Conservation (phyloP, 1,284 basidiomycete genomes). For the Porogramme epimiltina region DNA sequence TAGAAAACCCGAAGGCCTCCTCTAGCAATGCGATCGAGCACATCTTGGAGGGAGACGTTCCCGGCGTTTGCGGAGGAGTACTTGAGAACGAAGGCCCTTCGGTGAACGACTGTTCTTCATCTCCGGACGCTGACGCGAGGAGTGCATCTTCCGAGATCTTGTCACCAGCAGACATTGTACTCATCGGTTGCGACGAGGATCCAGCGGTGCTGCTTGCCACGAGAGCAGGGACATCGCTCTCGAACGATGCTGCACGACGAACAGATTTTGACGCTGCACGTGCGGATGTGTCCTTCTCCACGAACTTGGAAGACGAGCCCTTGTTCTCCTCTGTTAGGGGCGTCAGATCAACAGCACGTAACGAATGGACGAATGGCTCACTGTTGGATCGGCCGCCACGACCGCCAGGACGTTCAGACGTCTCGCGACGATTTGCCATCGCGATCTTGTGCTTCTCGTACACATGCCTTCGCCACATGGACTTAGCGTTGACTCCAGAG, state of each 20-base stretch:
- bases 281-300: neutral
- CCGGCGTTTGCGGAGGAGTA: constrained; percentile 34
- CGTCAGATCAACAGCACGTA: neutral
- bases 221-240: constrained; percentile 6
- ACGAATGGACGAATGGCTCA: constrained; percentile 35
- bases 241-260: constrained; percentile 12
- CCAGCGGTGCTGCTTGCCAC: neutral
- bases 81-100: constrained; percentile 19
- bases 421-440: constrained; percentile 79
- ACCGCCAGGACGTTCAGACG: constrained; percentile 54
- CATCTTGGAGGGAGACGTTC: too few species aligned
- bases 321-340: constrained; percentile 30
- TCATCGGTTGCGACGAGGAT: neutral
- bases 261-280: constrained; percentile 4
- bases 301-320: constrained; percentile 1
- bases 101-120: constrained; percentile 11
- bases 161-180: constrained; percentile 1
- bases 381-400: constrained; percentile 59
- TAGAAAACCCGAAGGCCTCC: constrained; percentile 12
- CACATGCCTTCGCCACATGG: constrained; percentile 85
- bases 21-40: constrained; percentile 12
- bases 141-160: too few species aligned
- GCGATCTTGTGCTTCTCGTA: constrained; percentile 86
- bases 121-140: neutral
- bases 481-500: constrained; percentile 82